Percentiles rank a stretch among this genome's conserved stretches.
Conservation (phyloP, 805 yeast species). For the Candida verbasci region DNA sequence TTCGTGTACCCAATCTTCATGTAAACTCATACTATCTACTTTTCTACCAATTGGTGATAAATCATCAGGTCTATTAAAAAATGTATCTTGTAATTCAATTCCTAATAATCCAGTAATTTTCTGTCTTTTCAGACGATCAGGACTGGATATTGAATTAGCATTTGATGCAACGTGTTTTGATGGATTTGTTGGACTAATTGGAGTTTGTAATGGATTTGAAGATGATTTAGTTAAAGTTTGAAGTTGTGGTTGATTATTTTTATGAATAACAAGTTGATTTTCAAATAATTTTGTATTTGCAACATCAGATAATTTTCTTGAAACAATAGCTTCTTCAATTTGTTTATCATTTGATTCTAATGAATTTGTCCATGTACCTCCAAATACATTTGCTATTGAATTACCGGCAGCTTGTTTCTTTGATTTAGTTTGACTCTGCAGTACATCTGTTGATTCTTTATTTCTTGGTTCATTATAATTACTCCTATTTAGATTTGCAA, state of each 20-base stretch:
- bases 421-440: slow-evolving; percentile 1
- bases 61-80: not conserved
- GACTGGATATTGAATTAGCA: not conserved
- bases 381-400: slow-evolving; percentile 4
- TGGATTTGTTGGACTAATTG: not conserved
- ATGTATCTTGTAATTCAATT: slow-evolving; percentile 8
- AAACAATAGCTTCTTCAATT: too few species aligned
- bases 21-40: slow-evolving; percentile 6
- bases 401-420: not conserved
- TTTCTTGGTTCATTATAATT: not conserved
- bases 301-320: too few species aligned
- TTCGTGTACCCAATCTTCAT: slow-evolving; percentile 4
- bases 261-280: too few species aligned
- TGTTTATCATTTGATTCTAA: not conserved
- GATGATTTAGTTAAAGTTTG: too few species aligned
- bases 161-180: not conserved
- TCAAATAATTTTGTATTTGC: too few species aligned
- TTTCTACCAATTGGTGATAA: slow-evolving; percentile 4
- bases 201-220: not conserved
- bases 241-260: too few species aligned
- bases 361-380: not conserved
- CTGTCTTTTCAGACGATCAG: slow-evolving; percentile 15
- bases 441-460: not conserved
- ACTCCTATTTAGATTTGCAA: too few species aligned
- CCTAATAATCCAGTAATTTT: slow-evolving; percentile 11